Conservation (phyloP, 768 basidiomycete species). For the Amanita pseudoporphyria region DNA sequence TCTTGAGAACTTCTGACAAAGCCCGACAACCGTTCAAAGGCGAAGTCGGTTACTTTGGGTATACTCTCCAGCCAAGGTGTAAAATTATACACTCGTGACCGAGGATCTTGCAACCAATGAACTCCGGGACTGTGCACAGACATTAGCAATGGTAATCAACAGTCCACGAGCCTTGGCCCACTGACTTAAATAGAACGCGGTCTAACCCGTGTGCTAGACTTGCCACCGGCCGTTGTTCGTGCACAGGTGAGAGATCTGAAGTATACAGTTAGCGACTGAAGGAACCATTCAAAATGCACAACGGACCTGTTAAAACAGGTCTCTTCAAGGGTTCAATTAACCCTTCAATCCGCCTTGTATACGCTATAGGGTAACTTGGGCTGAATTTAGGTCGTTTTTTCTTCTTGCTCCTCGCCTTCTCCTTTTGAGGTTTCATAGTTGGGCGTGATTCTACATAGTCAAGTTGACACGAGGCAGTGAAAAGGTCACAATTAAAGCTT, state of each 20-base stretch:
- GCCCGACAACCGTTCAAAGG: conserved; percentile 62
- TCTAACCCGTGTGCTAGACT: conserved; percentile 54
- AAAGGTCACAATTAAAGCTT: not conserved
- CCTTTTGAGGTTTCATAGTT: not conserved
- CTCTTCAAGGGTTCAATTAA: conserved; percentile 17
- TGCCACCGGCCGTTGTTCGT: conserved; percentile 41
- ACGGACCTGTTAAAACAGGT: conserved; percentile 31
- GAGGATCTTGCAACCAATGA: conserved; percentile 82
- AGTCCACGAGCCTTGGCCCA: conserved; percentile 4
- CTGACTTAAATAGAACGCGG: conserved; percentile 69
- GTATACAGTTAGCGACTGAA: not conserved
- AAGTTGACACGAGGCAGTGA: not conserved
- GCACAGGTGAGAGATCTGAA: conserved; percentile 32
- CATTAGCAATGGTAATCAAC: conserved; percentile 5
- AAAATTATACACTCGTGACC: conserved; percentile 83
- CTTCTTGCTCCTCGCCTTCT: not conserved
- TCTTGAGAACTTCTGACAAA: conserved; percentile 80
- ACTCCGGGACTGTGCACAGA: conserved; percentile 62
- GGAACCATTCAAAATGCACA: not conserved
- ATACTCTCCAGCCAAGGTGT: conserved; percentile 59
- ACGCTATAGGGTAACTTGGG: conserved; percentile 9
- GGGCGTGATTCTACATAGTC: not conserved
- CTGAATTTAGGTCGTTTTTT: not conserved
- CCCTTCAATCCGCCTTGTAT: conserved; percentile 25
- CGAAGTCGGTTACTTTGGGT: conserved; percentile 75